phyloP scores from a whole-genome alignment of 352 stramenopile genomes.

The Globisporangium canariense region DNA sequence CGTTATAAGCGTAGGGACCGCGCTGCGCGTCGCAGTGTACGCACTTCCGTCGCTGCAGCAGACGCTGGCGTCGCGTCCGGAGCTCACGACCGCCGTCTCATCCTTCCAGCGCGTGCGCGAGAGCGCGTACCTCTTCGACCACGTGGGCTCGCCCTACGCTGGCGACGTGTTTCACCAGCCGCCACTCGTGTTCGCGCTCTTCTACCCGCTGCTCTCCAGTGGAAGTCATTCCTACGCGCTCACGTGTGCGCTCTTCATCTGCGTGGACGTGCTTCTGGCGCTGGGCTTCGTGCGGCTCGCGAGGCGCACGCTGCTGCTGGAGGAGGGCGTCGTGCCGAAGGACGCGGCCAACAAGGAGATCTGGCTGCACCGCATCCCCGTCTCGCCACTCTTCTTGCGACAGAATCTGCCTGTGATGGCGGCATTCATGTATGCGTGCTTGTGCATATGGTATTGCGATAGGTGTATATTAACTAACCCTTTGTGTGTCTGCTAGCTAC shows the following conservation, averaged over 20 bases:
- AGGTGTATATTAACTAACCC: not conserved
- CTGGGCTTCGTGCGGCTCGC: conserved; percentile 58
- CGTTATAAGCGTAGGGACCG: conserved; percentile 30
- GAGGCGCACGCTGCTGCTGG: conserved; percentile 32
- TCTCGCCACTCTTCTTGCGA: conserved; percentile 63
- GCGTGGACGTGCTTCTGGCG: conserved; percentile 53
- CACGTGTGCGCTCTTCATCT: conserved; percentile 41
- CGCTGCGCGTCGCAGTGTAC: conserved; percentile 40
- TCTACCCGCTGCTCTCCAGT: conserved; percentile 34
- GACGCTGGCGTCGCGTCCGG: conserved; percentile 46
- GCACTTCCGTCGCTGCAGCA: conserved; percentile 28
- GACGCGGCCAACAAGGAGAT: conserved; percentile 42
- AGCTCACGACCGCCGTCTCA: conserved; percentile 63
- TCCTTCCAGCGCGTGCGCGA: conserved; percentile 64
- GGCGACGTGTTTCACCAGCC: conserved; percentile 84
- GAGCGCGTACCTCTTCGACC: conserved; percentile 47
- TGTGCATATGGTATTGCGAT: too few species aligned
- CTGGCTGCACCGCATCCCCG: conserved; percentile 64
- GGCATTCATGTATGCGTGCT: conserved; percentile 41
- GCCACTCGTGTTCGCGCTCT: conserved; percentile 65
- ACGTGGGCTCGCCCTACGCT: conserved; percentile 54
- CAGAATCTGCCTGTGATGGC: conserved; percentile 41
- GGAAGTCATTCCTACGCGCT: conserved; percentile 23
- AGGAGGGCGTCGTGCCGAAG: conserved; percentile 42
- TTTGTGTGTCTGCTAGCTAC: conserved; percentile 24